Evolutionary conservation across 73 alveolate species (phyloP).

Genomic region (Paramecium bursaria): DNA sequence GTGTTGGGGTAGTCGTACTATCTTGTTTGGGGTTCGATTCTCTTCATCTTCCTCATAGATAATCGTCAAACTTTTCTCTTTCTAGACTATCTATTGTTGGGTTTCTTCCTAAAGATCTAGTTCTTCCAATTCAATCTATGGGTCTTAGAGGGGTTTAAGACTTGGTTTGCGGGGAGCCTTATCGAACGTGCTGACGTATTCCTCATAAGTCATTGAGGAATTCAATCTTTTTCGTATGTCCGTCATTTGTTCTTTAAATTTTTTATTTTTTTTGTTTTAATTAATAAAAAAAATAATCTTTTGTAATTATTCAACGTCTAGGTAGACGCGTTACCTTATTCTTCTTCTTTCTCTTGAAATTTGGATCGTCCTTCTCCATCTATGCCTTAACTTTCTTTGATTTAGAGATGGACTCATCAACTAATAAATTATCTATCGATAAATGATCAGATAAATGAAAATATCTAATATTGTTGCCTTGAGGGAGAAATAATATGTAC

Average conservation of each 20-base stretch:
- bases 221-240: constrained; percentile 30
- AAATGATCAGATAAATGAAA: constrained; percentile 91
- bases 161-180: constrained; percentile 21
- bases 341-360: constrained; percentile 59
- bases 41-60: not conserved
- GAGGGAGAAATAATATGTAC: constrained; percentile 55
- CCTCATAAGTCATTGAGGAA: constrained; percentile 51
- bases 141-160: constrained; percentile 6
- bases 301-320: constrained; percentile 58
- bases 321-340: constrained; percentile 59
- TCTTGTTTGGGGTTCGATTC: constrained; percentile 18
- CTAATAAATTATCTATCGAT: constrained; percentile 63
- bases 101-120: constrained; percentile 15
- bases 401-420: constrained; percentile 64
- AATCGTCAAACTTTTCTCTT: not conserved
- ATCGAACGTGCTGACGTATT: constrained; percentile 5
- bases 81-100: not conserved
- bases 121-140: not conserved
- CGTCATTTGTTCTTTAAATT: no score
- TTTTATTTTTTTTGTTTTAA: no score
- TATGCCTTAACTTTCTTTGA: constrained; percentile 59
- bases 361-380: constrained; percentile 59
- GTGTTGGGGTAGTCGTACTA: not conserved
- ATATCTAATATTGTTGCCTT: constrained; percentile 92
- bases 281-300: no score